Conservation (phyloP, 805 yeast species). For the Hanseniaspora occidentalis region DNA sequence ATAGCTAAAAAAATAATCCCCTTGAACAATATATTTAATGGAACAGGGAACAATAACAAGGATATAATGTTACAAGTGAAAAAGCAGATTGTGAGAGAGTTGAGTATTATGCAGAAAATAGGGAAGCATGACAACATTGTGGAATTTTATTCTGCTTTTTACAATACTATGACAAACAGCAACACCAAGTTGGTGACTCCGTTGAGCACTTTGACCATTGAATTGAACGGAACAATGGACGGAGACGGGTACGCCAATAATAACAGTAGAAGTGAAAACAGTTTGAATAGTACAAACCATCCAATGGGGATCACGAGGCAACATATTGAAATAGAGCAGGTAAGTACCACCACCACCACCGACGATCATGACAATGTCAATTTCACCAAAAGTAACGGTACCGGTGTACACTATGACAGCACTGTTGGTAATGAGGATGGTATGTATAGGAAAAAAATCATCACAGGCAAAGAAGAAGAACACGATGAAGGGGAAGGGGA, state of each 20-base stretch:
- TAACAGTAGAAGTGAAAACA: slow-evolving; percentile 1
- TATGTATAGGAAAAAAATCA: background rate
- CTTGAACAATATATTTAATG: slow-evolving; percentile 23
- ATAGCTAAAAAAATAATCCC: slow-evolving; percentile 88
- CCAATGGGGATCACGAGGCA: slow-evolving; percentile 5
- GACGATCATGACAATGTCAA: background rate
- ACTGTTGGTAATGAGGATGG: slow-evolving; percentile 8
- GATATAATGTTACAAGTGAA: slow-evolving; percentile 37
- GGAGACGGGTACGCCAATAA: too few relatives aligned
- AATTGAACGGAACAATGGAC: slow-evolving; percentile 4
- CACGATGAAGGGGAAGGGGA: slow-evolving; percentile 10
- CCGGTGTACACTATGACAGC: background rate
- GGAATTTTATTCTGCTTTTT: slow-evolving; percentile 83
- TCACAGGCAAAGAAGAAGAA: background rate
- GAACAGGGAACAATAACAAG: slow-evolving; percentile 48
- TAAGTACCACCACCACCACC: too few relatives aligned
- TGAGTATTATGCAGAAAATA: slow-evolving; percentile 85
- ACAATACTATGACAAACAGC: slow-evolving; percentile 30
- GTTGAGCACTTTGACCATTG: background rate
- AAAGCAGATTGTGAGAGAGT: slow-evolving; percentile 76
- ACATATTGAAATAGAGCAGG: background rate
- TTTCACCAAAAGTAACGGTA: slow-evolving; percentile 1
- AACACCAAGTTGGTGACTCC: background rate
- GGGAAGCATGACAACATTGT: slow-evolving; percentile 66
- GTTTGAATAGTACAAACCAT: slow-evolving; percentile 3